Percentiles rank a stretch among this genome's conserved stretches.
Conservation (phyloP, 2,329 filamentous ascomycete genomes). For the Phoma sp. region DNA sequence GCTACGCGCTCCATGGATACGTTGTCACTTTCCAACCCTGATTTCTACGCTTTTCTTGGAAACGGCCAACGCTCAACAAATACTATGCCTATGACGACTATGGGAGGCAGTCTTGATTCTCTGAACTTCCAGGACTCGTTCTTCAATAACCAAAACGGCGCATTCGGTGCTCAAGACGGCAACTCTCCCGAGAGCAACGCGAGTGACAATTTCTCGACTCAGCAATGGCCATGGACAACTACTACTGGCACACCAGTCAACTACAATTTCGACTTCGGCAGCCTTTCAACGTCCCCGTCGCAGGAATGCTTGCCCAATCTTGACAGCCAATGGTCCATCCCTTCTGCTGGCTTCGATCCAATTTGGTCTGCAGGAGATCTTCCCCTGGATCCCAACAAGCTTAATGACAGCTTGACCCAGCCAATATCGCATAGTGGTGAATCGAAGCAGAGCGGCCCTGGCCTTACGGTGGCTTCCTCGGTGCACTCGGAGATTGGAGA, state of each 20-base stretch:
- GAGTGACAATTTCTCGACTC: constrained; percentile 40
- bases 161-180: constrained; percentile 36
- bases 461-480: constrained; percentile 51
- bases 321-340: constrained; percentile 46
- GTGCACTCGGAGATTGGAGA: constrained; percentile 52
- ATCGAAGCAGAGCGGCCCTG: constrained; percentile 50
- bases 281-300: constrained; percentile 50
- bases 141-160: constrained; percentile 34
- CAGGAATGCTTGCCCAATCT: constrained; percentile 48
- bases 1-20: constrained; percentile 46
- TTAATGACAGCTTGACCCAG: constrained; percentile 44
- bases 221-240: constrained; percentile 46
- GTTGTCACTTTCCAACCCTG: constrained; percentile 46
- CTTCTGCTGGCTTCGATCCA: constrained; percentile 45
- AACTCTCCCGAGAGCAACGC: constrained; percentile 44
- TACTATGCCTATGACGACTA: constrained; percentile 34
- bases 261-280: constrained; percentile 42
- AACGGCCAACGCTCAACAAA: constrained; percentile 39
- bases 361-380: constrained; percentile 52
- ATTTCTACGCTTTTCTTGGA: constrained; percentile 47
- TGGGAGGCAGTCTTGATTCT: constrained; percentile 40
- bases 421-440: constrained; percentile 52
- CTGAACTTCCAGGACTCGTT: constrained; percentile 37
- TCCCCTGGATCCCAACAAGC: constrained; percentile 49
- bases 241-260: constrained; percentile 35